Evolutionary conservation across 306 rosid species (phyloP).

Genomic region (Delonix regia): DNA sequence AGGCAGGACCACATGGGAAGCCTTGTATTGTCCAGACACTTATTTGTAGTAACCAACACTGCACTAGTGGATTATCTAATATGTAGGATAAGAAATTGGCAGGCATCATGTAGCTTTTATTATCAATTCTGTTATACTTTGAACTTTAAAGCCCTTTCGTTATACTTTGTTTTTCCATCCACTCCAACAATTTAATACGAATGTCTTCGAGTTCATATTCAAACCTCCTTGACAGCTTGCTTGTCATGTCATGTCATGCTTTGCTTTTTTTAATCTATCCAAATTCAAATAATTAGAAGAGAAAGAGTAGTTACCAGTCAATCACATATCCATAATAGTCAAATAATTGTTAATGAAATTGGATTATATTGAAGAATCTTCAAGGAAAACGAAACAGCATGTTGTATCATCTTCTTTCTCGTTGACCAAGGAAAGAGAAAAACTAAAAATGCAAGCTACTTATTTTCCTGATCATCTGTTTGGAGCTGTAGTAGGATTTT

Average conservation of each 20-base stretch:
- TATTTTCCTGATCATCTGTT: slow-evolving; percentile 3
- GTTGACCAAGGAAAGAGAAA: not conserved
- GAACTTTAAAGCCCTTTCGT: slow-evolving; percentile 20
- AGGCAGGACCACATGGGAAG: slow-evolving; percentile 59
- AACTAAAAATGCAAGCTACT: not conserved
- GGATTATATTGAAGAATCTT: slow-evolving; percentile 22
- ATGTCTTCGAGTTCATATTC: slow-evolving; percentile 39
- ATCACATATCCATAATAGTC: not conserved
- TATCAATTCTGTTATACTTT: slow-evolving; percentile 25
- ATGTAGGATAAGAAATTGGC: slow-evolving; percentile 43
- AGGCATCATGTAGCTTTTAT: slow-evolving; percentile 22
- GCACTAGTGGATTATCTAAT: slow-evolving; percentile 21
- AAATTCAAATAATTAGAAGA: slow-evolving; percentile 21
- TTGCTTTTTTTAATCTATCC: slow-evolving; percentile 24
- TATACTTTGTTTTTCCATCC: slow-evolving; percentile 31
- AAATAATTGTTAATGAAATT: slow-evolving; percentile 7
- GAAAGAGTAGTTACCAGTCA: not conserved
- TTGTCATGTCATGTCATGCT: slow-evolving; percentile 17
- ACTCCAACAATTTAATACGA: slow-evolving; percentile 32
- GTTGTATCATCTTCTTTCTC: not conserved
- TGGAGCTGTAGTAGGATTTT: not conserved
- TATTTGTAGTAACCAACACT: slow-evolving; percentile 33
- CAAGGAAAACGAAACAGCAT: not conserved
- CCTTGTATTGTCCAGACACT: slow-evolving; percentile 35
- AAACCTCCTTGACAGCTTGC: slow-evolving; percentile 41